These are phyloP conservation scores for Saururus chinensis DNA, from an alignment of 164 flowering plant genomes.

Conservation along the genomic window DNA sequence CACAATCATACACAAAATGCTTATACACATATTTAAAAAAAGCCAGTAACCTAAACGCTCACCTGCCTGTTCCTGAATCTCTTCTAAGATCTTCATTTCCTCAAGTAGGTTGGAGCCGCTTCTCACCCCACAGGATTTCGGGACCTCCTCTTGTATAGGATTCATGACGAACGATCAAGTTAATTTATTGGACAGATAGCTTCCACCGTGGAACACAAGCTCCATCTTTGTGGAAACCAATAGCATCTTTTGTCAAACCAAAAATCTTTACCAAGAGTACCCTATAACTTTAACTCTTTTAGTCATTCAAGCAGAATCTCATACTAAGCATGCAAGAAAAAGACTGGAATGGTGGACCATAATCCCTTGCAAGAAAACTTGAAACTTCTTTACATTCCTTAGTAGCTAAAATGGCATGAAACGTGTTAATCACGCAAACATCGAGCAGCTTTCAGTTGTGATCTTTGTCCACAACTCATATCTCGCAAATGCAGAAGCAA, in stretches of 20 bases:
- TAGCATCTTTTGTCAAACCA: neutral
- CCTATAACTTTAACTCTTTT: neutral
- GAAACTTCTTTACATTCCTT: neutral
- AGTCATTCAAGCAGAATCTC: neutral
- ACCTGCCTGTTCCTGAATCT: slow-evolving; percentile 80
- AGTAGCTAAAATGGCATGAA: too few species aligned
- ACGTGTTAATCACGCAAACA: too few species aligned
- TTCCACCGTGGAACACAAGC: neutral
- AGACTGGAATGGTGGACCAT: neutral
- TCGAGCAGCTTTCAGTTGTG: too few species aligned
- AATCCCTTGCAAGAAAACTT: too few species aligned
- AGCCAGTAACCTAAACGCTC: slow-evolving; percentile 6
- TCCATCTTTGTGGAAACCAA: neutral
- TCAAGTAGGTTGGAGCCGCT: slow-evolving; percentile 39
- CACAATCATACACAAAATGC: neutral
- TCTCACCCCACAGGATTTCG: slow-evolving; percentile 29
- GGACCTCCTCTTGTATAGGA: slow-evolving; percentile 39
- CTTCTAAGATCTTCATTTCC: slow-evolving; percentile 77
- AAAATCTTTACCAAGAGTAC: neutral
- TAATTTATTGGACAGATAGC: neutral
- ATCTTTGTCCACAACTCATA: neutral
- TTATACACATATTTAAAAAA: too few species aligned
- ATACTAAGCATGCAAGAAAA: neutral
- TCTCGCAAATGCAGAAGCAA: neutral
- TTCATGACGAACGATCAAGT: slow-evolving; percentile 1